A percentile compares a stretch with the other conserved stretches of the same genome.
These are phyloP conservation scores for Cladobotryum mycophilum DNA, from an alignment of 2,329 filamentous ascomycete species.

Conservation along the genomic window DNA sequence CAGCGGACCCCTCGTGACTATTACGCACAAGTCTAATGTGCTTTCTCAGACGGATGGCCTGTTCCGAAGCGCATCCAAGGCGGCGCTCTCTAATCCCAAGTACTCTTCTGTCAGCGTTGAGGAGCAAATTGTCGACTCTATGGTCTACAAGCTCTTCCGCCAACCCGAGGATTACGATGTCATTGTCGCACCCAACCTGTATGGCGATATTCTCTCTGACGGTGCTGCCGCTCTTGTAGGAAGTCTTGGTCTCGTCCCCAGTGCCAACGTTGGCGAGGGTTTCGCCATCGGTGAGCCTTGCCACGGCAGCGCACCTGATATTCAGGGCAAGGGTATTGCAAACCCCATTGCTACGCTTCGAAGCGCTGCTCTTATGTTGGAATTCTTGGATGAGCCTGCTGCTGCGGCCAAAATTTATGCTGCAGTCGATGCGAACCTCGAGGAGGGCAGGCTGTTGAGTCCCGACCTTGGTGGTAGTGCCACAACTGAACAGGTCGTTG, in stretches of 20 bases:
- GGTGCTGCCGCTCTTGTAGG: slow-evolving; percentile 92
- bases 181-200: slow-evolving; percentile 89
- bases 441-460: slow-evolving; percentile 73
- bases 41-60: slow-evolving; percentile 93
- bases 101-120: slow-evolving; percentile 98
- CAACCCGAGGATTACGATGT: slow-evolving; percentile 94
- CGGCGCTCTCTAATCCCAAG: slow-evolving; percentile 77
- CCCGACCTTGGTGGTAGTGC: slow-evolving; percentile 88
- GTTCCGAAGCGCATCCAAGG: slow-evolving; percentile 75
- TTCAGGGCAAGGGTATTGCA: slow-evolving; percentile 84
- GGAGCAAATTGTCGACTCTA: slow-evolving; percentile 98
- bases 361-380: slow-evolving; percentile 88
- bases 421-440: slow-evolving; percentile 84
- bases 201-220: slow-evolving; percentile 91
- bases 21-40: slow-evolving; percentile 98
- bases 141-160: slow-evolving; percentile 99
- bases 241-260: slow-evolving; percentile 84
- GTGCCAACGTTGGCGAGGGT: slow-evolving; percentile 86
- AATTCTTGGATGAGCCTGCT: slow-evolving; percentile 82
- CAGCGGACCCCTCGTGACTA: slow-evolving; percentile 70
- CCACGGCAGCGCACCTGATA: slow-evolving; percentile 93
- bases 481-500: slow-evolving; percentile 76
- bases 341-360: slow-evolving; percentile 95
- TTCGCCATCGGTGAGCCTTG: slow-evolving; percentile 98
- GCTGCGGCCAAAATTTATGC: slow-evolving; percentile 87